Base-by-base conservation (phyloP, 768 basidiomycete species). In the Stropharia rugosoannulata region DNA sequence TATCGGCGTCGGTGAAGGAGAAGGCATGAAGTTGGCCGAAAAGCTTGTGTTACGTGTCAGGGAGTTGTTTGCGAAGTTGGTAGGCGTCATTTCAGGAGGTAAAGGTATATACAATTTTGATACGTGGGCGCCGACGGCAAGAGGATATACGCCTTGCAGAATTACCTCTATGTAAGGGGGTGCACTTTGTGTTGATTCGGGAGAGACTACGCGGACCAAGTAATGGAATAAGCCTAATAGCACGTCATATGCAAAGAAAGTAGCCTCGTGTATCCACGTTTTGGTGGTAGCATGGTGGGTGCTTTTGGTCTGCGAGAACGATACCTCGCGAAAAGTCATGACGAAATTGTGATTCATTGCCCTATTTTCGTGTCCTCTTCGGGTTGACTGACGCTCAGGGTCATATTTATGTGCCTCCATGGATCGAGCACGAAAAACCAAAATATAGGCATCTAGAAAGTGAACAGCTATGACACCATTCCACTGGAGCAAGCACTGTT, bases 211-310 rank as follows among this genome's bases (percentile, higher is more conserved):
- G 7, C 65, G 59, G n/a, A 82, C 70, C 22, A 64, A 48, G 52
- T 73, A 86, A 51, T 78, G 76, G 58, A 80, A 82, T 27, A 85
- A 73, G 1, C 84, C 83, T 63, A 76, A 77, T 15, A 73, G 68
- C 10, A 75, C 69, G 38, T 78, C 77, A 39, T 75, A 76, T 3
- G 69, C 75, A 46, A 85, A 73, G 58, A 83, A 64, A n/a, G 66
- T 72, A 35, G 81, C 58, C 6, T 66, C 62, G 5, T 59, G 66
- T 8, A 55, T 49, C 18, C 54, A 29, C 4, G 49, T 45, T 37
- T 55, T 40, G 5, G 63, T 56, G 25, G 44, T 32, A 1, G 38
- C 36, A 29, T 59, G 36, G 4, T 32, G 32, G 5, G 58, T 25
- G 5, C 57, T 50, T 25, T 54, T 52, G 60, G 55, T 60, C 13